These are phyloP conservation scores for Xylariaceae sp. DNA, from an alignment of 2,329 filamentous ascomycete genomes.

Conservation along the genomic window DNA sequence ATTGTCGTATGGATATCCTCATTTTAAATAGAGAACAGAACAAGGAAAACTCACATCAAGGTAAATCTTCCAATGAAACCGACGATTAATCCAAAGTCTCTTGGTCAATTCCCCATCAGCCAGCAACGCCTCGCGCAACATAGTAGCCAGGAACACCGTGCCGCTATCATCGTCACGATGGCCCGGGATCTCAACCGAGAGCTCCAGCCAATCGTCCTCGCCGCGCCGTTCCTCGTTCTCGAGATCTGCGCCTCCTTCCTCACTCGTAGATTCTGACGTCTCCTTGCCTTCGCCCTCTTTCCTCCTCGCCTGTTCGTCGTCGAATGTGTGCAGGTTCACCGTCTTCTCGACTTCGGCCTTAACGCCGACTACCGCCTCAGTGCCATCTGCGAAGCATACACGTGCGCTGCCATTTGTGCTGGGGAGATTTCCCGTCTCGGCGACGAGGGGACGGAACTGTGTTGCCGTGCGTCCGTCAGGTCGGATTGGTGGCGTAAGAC, in stretches of 20 bases:
- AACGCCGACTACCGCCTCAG: constrained; percentile 90
- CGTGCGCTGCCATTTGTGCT: constrained; percentile 87
- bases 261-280: constrained; percentile 19
- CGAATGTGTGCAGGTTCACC: constrained; percentile 16
- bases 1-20: too few species aligned
- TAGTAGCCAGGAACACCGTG: constrained; percentile 79
- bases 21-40: neutral
- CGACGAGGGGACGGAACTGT: constrained; percentile 85
- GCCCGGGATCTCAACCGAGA: constrained; percentile 87
- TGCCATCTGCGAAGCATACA: constrained; percentile 90
- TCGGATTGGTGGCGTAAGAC: constrained; percentile 75
- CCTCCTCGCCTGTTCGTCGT: constrained; percentile 13
- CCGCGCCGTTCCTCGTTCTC: constrained; percentile 35
- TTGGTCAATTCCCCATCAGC: constrained; percentile 64
- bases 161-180: constrained; percentile 84
- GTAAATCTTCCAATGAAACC: constrained; percentile 96
- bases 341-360: constrained; percentile 76
- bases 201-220: constrained; percentile 72
- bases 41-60: constrained; percentile 65
- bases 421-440: constrained; percentile 85
- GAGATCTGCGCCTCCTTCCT: constrained; percentile 24
- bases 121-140: constrained; percentile 82
- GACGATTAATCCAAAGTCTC: constrained; percentile 76
- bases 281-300: constrained; percentile 24
- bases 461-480: constrained; percentile 77